phyloP scores from a whole-genome alignment of 2,329 filamentous ascomycete genomes.

The Kalmusia sp. region DNA sequence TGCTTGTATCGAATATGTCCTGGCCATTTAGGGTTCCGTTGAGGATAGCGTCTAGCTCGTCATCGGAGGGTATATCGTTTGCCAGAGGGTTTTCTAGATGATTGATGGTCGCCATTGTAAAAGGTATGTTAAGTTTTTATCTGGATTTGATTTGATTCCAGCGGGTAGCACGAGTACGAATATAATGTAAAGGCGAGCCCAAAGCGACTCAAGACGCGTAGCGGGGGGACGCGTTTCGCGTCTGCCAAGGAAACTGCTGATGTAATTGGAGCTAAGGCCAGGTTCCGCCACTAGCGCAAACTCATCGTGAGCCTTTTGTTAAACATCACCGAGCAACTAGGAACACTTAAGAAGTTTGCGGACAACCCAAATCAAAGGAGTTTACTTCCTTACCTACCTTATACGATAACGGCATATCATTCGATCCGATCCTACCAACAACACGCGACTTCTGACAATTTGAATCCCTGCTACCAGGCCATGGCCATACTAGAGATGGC shows the following conservation, averaged over 20 bases:
- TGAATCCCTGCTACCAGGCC: not conserved
- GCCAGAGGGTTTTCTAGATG: conserved; percentile 15
- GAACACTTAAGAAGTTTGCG: too few relatives aligned
- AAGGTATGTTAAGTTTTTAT: too few relatives aligned
- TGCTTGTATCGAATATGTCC: conserved; percentile 52
- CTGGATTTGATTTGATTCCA: too few relatives aligned
- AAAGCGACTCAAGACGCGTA: too few relatives aligned
- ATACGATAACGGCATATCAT: too few relatives aligned
- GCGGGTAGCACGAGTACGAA: too few relatives aligned
- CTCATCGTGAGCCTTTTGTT: too few relatives aligned
- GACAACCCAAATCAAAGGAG: not conserved
- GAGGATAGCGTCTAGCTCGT: conserved; percentile 72
- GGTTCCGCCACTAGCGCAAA: not conserved
- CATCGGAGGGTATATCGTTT: conserved; percentile 39
- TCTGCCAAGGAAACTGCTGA: not conserved
- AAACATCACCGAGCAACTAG: too few relatives aligned
- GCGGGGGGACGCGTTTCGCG: conserved; percentile 6
- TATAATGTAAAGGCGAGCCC: too few relatives aligned
- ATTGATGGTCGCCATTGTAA: conserved; percentile 35
- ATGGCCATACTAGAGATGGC: conserved; percentile 39
- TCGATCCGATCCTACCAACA: not conserved
- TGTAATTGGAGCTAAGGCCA: not conserved
- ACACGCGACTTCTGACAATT: not conserved
- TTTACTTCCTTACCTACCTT: too few relatives aligned
- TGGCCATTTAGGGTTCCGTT: conserved; percentile 73